Conservation (phyloP, 2,329 filamentous ascomycete genomes). For the Trichoderma breve region DNA sequence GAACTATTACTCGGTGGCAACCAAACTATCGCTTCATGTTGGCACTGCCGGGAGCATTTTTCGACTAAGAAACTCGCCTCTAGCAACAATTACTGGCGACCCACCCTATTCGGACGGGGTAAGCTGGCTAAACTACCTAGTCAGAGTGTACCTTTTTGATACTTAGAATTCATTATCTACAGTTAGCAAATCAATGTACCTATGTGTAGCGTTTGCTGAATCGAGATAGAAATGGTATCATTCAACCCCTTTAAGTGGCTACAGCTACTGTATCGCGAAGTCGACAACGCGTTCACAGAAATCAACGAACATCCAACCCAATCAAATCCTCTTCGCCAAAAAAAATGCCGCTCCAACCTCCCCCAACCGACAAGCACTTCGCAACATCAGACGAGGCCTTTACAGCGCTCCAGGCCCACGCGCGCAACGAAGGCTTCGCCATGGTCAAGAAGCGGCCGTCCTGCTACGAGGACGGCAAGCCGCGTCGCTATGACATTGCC, state of each 20-base stretch:
- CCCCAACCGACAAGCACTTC: neutral
- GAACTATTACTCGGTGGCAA: neutral
- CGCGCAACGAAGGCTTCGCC: constrained; percentile 1
- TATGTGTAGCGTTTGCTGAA: neutral
- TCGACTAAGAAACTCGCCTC: neutral
- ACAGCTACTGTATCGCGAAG: neutral
- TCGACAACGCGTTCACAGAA: neutral
- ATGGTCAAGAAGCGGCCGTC: constrained; percentile 4
- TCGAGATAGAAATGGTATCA: neutral
- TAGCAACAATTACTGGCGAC: neutral
- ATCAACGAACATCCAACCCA: neutral
- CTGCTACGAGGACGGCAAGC: neutral
- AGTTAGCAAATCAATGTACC: neutral
- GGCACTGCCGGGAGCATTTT: neutral
- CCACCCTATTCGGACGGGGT: neutral
- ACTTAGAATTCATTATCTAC: too few species aligned
- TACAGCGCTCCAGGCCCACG: neutral
- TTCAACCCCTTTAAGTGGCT: neutral
- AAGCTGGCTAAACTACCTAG: neutral
- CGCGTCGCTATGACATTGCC: constrained; percentile 11
- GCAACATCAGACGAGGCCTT: neutral
- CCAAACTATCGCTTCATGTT: neutral
- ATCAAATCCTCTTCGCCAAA: neutral
- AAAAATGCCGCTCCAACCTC: constrained; percentile 9
- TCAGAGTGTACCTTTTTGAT: neutral